A percentile compares a stretch with the other conserved stretches of the same genome.
phyloP scores from a whole-genome alignment of 2,329 filamentous ascomycete genomes.

The Lecanicillium sp. region DNA sequence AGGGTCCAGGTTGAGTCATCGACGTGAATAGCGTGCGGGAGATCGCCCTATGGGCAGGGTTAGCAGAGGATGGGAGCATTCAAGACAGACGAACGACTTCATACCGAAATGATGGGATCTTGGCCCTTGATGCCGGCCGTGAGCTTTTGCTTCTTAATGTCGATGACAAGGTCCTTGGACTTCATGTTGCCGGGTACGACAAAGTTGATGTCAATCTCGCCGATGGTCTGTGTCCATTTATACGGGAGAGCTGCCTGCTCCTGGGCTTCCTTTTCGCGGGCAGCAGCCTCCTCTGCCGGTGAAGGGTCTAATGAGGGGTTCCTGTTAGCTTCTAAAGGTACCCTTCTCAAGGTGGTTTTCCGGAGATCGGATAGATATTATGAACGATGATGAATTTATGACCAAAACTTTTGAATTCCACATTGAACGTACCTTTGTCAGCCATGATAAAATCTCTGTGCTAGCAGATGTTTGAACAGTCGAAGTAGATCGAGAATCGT shows the following conservation, averaged over 20 bases:
- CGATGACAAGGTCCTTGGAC: slow-evolving; percentile 73
- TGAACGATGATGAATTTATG: too few species aligned
- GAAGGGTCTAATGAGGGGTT: slow-evolving; percentile 34
- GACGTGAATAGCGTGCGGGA: slow-evolving; percentile 68
- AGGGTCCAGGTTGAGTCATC: slow-evolving; percentile 97
- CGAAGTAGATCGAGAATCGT: slow-evolving; percentile 7
- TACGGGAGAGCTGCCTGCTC: slow-evolving; percentile 89
- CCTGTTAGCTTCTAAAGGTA: background rate
- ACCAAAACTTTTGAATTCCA: too few species aligned
- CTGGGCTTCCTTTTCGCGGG: slow-evolving; percentile 63
- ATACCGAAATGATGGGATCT: slow-evolving; percentile 71
- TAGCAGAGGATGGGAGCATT: background rate
- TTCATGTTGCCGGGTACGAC: slow-evolving; percentile 76
- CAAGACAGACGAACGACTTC: slow-evolving; percentile 13
- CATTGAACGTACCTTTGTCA: slow-evolving; percentile 26
- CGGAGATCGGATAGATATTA: slow-evolving; percentile 7
- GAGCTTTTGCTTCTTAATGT: slow-evolving; percentile 71
- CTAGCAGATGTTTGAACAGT: slow-evolving; percentile 1
- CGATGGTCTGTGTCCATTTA: slow-evolving; percentile 93
- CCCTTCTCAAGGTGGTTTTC: too few species aligned
- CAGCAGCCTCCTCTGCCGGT: slow-evolving; percentile 48
- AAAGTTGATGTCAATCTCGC: slow-evolving; percentile 74
- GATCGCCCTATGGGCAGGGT: slow-evolving; percentile 58
- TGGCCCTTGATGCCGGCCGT: slow-evolving; percentile 83
- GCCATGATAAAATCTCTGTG: slow-evolving; percentile 22